A percentile compares a stretch with the other conserved stretches of the same genome.
Conservation (phyloP, 345 rosid species). For the Noccaea caerulescens region DNA sequence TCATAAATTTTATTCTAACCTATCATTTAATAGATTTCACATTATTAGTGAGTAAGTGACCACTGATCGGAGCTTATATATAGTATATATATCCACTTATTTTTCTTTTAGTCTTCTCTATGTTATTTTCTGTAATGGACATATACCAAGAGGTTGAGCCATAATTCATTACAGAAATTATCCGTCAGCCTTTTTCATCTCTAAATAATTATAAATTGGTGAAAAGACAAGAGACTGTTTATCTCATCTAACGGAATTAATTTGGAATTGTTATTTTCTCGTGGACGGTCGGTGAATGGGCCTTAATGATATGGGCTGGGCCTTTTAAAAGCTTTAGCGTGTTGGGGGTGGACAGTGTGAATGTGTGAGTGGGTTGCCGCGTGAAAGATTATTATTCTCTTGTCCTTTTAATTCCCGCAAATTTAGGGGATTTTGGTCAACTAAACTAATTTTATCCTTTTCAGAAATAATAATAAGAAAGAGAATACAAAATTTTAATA, state of each 20-base stretch:
- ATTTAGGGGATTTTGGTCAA: constrained; percentile 39
- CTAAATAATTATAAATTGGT: constrained; percentile 4
- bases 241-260: no score
- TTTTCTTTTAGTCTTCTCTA: no score
- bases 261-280: no score
- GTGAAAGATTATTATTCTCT: constrained; percentile 30
- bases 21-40: no score
- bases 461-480: not conserved
- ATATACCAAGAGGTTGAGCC: no score
- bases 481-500: not conserved
- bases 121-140: no score
- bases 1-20: no score
- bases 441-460: not conserved
- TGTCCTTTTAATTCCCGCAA: constrained; percentile 27
- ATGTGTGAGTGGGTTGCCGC: constrained; percentile 34
- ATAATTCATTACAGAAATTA: no score
- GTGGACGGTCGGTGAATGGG: not conserved
- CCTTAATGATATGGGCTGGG: constrained; percentile 21
- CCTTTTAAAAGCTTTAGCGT: not conserved
- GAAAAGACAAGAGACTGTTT: not conserved
- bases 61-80: no score
- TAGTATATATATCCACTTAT: no score
- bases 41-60: no score
- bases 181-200: not conserved
- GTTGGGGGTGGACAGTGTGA: constrained; percentile 32